Base-by-base conservation (phyloP, 495 filamentous ascomycete genomes). In the Neurospora pannonica region DNA sequence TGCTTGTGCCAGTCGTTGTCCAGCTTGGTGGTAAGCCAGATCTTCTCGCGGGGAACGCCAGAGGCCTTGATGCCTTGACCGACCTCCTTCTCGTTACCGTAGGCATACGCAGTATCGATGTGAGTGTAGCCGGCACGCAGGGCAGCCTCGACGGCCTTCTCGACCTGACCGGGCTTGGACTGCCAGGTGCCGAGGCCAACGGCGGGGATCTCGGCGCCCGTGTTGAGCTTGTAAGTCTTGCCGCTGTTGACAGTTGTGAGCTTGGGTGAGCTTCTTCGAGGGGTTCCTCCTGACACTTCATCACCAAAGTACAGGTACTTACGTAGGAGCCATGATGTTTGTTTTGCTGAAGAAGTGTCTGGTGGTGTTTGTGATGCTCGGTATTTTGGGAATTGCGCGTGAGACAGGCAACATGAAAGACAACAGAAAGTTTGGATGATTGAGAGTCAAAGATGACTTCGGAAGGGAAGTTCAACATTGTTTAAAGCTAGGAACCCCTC, bases 11-110 rank as follows among this genome's bases (percentile, higher is more conserved):
- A 93, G 71, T 90, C 84, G 86, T 95, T 95, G 84, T 93, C 89
- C 71, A 96, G 88, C 87, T 97, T 97, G 76, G 93, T 96, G 60
- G 94, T 95, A 81, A 97, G 84, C 88, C 90, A 97, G 81, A 97
- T 92, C 81, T 97, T 85, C 39, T 90, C 87, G 46, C 94, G 90
- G 38, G 93, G 91, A 1, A 97, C 90, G 60, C 93, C 93, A 11
- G 91, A 93, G 75, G 93, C 91, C 74, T 86, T 86, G 79, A 97
- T 94, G 62, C 92, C 94, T 76, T 91, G 84, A 74, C 92, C 94
- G 72, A 96, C 92, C 78, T 93, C 92, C 70, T 88, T 83, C 83
- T 97, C 94, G 84, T 97, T 97, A 77, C 90, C 91, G 80, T 97
- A 97, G 24, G 90, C 92, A 72, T 90, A 85, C n/a, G 94, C 94